Conservation (phyloP, 768 basidiomycete genomes). For the Megacollybia marginata region DNA sequence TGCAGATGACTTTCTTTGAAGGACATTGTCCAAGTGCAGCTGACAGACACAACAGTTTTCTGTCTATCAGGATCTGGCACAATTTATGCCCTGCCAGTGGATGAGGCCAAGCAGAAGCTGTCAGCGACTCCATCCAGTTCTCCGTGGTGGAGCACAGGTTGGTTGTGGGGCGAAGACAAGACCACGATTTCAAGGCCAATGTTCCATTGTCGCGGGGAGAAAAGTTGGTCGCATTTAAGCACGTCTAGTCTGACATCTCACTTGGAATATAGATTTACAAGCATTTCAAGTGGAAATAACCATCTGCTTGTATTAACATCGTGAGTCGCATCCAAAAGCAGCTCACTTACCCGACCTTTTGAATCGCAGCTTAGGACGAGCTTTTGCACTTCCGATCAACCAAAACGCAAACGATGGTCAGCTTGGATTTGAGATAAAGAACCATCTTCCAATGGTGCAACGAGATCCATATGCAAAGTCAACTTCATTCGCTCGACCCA, state of each 20-base stretch:
- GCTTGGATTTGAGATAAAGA: conserved; percentile 62
- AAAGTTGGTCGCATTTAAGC: conserved; percentile 35
- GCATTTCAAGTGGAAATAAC: conserved; percentile 65
- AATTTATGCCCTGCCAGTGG: conserved; percentile 61
- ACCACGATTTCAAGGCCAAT: conserved; percentile 49
- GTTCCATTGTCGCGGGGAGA: conserved; percentile 57
- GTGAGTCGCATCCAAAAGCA: conserved; percentile 7
- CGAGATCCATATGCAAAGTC: conserved; percentile 44
- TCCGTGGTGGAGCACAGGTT: conserved; percentile 56
- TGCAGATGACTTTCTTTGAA: conserved; percentile 20
- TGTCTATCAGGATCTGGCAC: conserved; percentile 74
- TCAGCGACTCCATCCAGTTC: conserved; percentile 34
- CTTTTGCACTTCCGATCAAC: conserved; percentile 71
- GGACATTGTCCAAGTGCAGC: conserved; percentile 63
- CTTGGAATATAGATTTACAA: conserved; percentile 48
- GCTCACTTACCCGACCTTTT: background rate
- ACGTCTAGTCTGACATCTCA: background rate
- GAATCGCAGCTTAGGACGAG: conserved; percentile 45
- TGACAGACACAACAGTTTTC: conserved; percentile 57
- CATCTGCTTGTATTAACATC: conserved; percentile 67
- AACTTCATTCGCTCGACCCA: conserved; percentile 32
- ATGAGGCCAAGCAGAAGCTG: conserved; percentile 37
- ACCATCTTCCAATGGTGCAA: conserved; percentile 24
- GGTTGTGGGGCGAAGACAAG: conserved; percentile 49
- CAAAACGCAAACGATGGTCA: conserved; percentile 79